Evolutionary conservation across 805 yeast species (phyloP), one percentile per base, ranked within the genome.

Genomic region (Brettanomyces custersianus): DNA sequence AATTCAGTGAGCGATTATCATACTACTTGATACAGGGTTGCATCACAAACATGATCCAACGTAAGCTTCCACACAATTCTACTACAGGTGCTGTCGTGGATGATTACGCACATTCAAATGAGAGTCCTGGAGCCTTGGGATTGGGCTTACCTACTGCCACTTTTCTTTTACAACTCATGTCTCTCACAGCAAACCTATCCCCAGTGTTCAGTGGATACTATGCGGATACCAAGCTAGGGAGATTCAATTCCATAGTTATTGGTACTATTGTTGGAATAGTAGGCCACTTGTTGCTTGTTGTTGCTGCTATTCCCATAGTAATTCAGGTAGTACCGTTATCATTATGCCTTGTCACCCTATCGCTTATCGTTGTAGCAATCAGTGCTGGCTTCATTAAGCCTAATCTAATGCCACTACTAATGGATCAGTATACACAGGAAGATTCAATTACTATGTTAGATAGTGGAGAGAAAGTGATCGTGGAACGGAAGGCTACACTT

Each of bases 341-440:
- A 1, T 46, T 60, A 33, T 54, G 46, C 3, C 53, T 68, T 28
- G 60, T 69, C 9, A 44, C 61, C 21, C 36, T 67, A 20, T 63
- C 64, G 12, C 52, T 66, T 20, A n/a, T 62, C 1, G 51, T 62
- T 5, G 57, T 67, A 37, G 64, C 67, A 19, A 19, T 51, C 4
- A 70, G 74, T 39, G 66, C 77, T 23, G 77, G 77, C 31, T 66
- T 68, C 37, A 70, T 72, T 40, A 72, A 72, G 43, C 71, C 76
- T 17, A 71, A 70, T 47, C 58, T 70, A 33, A 57, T 68, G 41
- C 74, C 74, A 4, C 52, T 68, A 33, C 46, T 68, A 29, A 59
- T 68, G 58, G 84, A 80, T 46, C 86, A 79, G 56, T 77, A 76
- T 54, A 70, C 75, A 26, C 62, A 70, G 29, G 66, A 67, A 44